Base-by-base conservation (phyloP, 768 basidiomycete genomes). In the Chalciporus piperatus region DNA sequence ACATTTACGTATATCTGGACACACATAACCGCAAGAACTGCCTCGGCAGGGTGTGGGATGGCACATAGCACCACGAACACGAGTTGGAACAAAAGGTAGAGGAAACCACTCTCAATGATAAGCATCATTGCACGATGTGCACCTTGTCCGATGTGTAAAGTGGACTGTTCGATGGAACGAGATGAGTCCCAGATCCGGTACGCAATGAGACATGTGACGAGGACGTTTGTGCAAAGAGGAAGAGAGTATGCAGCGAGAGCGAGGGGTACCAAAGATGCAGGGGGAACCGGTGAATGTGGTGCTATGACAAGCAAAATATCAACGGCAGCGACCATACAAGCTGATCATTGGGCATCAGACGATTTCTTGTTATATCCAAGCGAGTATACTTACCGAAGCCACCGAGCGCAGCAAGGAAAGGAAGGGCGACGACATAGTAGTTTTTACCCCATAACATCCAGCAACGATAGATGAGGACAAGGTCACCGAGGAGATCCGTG, bases 201-300 rank as follows among this genome's bases (percentile, higher is more conserved):
- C 17, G 70, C 68, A 41, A 77, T 77, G 60, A 78, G 70, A 12
- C 47, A 41, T 6, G 76, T 77, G 30, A 76, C 66, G 22, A 77
- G 48, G 57, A 73, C 45, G 50, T 78, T 78, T 6, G 74, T 70
- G 46, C 65, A 67, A 32, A 78, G 67, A 4, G 76, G 73, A 32
- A 78, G 68, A 22, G 53, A 17, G 35, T 72, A 76, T 13, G 53
- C 63, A 0, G 74, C 73, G 14, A 68, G 65, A 22, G 67, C 68
- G 6, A 76, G 57, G 2, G 74, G 69, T n/a, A 68, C 65, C 16
- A 74, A 41, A 4, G 54, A 54, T 5, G 69, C 54, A 16, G 74
- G 74, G 10, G 74, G 70, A n/a, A 59, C 50, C 8, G 72, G 67
- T 2, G 72, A 50, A 6, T 55, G 57, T 5, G 70, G 72, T 42